phyloP scores from a whole-genome alignment of 2,329 filamentous ascomycete species.

The Amauroascus niger region DNA sequence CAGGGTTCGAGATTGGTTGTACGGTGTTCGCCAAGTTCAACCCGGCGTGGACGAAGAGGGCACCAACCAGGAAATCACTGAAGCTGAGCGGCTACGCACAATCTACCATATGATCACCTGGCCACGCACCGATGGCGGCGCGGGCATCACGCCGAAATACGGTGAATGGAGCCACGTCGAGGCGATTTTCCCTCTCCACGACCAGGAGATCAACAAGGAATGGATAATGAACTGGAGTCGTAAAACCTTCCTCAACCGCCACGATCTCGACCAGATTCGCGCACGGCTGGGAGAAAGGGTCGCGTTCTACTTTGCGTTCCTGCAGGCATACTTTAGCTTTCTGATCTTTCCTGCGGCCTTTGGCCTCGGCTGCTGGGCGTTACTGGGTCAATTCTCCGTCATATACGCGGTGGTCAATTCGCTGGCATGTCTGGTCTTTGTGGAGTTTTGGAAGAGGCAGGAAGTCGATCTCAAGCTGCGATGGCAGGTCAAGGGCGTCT shows the following conservation, averaged over 20 bases:
- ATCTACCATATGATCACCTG: conserved; percentile 78
- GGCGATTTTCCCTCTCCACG: conserved; percentile 69
- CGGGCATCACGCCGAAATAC: conserved; percentile 60
- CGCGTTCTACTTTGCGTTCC: conserved; percentile 91
- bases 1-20: conserved; percentile 87
- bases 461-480: conserved; percentile 75
- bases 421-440: conserved; percentile 81
- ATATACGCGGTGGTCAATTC: conserved; percentile 68
- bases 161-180: conserved; percentile 64
- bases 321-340: conserved; percentile 82
- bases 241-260: conserved; percentile 56
- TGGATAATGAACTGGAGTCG: conserved; percentile 68
- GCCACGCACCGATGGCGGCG: conserved; percentile 63
- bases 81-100: conserved; percentile 78
- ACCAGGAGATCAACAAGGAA: conserved; percentile 61
- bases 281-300: conserved; percentile 70
- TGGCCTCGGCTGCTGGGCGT: conserved; percentile 65
- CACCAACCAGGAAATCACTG: conserved; percentile 68
- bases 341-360: conserved; percentile 71
- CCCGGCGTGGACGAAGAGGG: conserved; percentile 63
- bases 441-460: conserved; percentile 94
- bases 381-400: conserved; percentile 76
- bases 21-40: conserved; percentile 69
- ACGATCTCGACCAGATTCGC: conserved; percentile 63
- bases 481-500: conserved; percentile 82